Base-by-base conservation (phyloP, 345 rosid genomes). In the Bruguiera parviflora region DNA sequence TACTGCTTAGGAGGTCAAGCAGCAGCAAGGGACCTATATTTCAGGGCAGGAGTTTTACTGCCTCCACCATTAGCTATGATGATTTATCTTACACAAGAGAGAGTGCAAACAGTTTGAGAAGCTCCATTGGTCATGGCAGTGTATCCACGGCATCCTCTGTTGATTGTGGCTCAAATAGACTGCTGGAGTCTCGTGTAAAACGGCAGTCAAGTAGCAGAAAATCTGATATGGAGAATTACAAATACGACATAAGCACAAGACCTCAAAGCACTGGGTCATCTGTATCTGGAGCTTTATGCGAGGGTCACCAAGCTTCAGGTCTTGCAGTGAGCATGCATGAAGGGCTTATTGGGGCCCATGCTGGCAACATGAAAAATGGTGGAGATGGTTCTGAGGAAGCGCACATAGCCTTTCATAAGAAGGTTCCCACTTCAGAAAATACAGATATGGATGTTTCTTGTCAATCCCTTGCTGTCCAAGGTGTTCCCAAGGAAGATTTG, bases 61-160 rank as follows among this genome's bases (percentile, higher is more conserved):
- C 85, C 51, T 74, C 89, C 64, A 68, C 86, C 66, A 75, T 85
- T 73, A 77, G 89, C 53, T 86, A 79, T 61, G 96, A 92, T 77
- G 94, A 90, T 47, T 78, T 87, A 63, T 85, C 91, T 64, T 92
- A 80, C 72, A 75, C 84, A 68, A 85, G 96, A 78, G 86, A 86
- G 62, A 81, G 80, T 78, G 73, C 84, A 66, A 84, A 78, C 79
- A 86, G 92, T 80, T 82, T 87, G 62, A 87, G 92, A 88, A 92
- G 94, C 88, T 95, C 94, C 65, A 68, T 82, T 27, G 94, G 94
- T 64, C 83, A 83, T 75, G 86, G 85, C 28, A 95, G 91, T 78
- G 74, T 73, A 24, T 95, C 99, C 33, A 82, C 91, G 73, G 87
- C 98, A 56, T 92, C 99, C 66, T 92, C 97, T 70, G 71, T 83